A percentile compares a stretch with the other conserved stretches of the same genome.
These are phyloP conservation scores for Prunus mongolica DNA, from an alignment of 306 rosid genomes.

Conservation along the genomic window DNA sequence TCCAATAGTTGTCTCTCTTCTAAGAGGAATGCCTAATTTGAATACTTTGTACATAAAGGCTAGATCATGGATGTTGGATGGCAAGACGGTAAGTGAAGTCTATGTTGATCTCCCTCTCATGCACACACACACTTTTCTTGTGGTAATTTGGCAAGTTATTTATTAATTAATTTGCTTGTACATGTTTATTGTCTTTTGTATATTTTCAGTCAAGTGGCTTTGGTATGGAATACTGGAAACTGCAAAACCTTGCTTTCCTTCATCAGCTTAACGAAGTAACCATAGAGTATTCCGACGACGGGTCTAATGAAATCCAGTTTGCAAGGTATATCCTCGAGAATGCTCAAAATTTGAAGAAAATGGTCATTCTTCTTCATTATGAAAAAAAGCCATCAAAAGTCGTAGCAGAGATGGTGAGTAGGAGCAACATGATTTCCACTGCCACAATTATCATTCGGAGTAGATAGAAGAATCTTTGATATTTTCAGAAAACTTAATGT, in stretches of 20 bases:
- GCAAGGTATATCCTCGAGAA: neutral
- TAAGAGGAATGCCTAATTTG: constrained; percentile 2
- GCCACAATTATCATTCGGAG: neutral
- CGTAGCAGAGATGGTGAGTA: neutral
- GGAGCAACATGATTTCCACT: neutral
- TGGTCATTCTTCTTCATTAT: neutral
- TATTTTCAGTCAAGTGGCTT: neutral
- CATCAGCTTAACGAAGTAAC: neutral
- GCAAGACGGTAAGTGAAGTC: neutral
- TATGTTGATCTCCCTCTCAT: neutral
- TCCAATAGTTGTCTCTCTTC: neutral
- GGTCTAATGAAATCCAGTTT: neutral
- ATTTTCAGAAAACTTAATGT: no score
- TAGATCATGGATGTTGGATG: neutral
- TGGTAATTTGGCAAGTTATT: neutral
- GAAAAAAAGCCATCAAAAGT: neutral
- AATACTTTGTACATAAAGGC: neutral
- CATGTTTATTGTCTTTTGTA: neutral
- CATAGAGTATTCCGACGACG: neutral
- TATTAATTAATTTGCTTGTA: neutral
- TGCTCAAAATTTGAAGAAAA: constrained; percentile 8
- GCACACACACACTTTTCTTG: neutral
- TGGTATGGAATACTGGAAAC: constrained; percentile 1
- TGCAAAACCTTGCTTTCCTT: neutral
- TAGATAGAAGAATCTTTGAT: no score